These are phyloP conservation scores for Aaosphaeria pasadenensis DNA, from an alignment of 2,329 filamentous ascomycete species.

Conservation along the genomic window DNA sequence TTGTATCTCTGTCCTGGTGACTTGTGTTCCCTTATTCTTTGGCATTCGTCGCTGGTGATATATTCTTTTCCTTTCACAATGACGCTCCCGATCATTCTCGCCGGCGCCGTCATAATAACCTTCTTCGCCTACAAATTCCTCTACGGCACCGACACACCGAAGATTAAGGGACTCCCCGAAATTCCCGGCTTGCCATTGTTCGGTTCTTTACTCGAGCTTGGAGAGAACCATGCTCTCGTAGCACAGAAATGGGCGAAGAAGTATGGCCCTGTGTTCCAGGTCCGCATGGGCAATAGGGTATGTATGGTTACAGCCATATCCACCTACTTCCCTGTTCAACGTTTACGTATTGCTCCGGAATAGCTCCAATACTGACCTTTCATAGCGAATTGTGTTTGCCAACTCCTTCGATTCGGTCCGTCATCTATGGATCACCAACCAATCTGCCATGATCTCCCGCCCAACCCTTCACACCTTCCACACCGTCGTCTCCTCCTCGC, in stretches of 20 bases:
- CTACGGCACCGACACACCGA: slow-evolving; percentile 46
- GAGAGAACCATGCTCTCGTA: slow-evolving; percentile 46
- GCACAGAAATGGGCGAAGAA: slow-evolving; percentile 47
- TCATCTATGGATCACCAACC: slow-evolving; percentile 74
- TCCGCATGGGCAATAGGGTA: slow-evolving; percentile 63
- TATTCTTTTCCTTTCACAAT: slow-evolving; percentile 12
- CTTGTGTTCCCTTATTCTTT: neutral
- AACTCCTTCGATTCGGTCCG: slow-evolving; percentile 75
- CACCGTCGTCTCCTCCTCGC: slow-evolving; percentile 70
- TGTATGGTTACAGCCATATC: slow-evolving; percentile 5
- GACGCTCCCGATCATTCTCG: slow-evolving; percentile 41
- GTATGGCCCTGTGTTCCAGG: slow-evolving; percentile 50
- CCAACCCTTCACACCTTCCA: slow-evolving; percentile 81
- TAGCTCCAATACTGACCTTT: neutral
- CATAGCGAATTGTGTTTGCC: slow-evolving; percentile 68
- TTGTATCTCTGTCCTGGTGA: too few species aligned
- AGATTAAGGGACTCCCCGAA: slow-evolving; percentile 48
- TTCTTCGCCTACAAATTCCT: slow-evolving; percentile 42
- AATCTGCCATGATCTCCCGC: slow-evolving; percentile 73
- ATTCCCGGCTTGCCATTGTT: slow-evolving; percentile 48
- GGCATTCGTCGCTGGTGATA: too few species aligned
- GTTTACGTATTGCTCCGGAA: too few species aligned
- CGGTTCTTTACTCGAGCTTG: slow-evolving; percentile 46
- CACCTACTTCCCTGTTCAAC: neutral
- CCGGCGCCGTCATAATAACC: slow-evolving; percentile 39